Conservation (phyloP, 495 filamentous ascomycete genomes). For the Podospora didyma region DNA sequence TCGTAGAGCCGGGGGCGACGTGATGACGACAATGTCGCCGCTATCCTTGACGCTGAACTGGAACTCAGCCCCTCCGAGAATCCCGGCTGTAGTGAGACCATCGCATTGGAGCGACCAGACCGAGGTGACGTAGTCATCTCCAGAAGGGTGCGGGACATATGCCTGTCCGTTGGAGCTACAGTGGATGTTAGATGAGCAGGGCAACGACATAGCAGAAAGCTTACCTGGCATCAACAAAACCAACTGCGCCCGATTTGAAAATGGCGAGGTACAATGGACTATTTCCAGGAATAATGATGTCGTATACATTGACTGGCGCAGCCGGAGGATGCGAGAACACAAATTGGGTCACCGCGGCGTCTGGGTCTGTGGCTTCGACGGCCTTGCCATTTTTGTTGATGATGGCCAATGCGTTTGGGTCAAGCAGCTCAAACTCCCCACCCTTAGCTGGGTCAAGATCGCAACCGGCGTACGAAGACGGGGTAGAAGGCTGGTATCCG, state of each 20-base stretch:
- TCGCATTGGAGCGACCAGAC: constrained; percentile 13
- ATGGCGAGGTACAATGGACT: constrained; percentile 1
- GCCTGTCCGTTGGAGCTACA: constrained; percentile 11
- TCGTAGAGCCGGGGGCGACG: background rate
- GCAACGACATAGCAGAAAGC: no score
- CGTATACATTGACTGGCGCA: constrained; percentile 6
- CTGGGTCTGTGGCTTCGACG: no score
- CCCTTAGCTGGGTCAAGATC: constrained; percentile 6
- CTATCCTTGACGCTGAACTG: constrained; percentile 5
- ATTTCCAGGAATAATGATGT: background rate
- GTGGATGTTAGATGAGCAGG: no score
- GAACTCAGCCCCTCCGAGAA: constrained; percentile 7
- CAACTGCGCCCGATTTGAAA: constrained; percentile 9
- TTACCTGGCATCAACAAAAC: constrained; percentile 2
- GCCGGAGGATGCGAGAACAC: background rate
- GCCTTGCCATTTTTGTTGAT: constrained; percentile 4
- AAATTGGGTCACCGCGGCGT: no score
- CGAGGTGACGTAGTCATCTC: constrained; percentile 7
- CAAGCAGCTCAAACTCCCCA: constrained; percentile 6
- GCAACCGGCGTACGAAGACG: constrained; percentile 4
- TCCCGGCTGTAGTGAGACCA: constrained; percentile 6
- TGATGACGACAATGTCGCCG: background rate
- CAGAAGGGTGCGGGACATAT: background rate
- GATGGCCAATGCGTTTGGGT: constrained; percentile 3
- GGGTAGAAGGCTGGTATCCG: background rate